Conservation (phyloP, 768 basidiomycete species). For the Leccinum disarticulatum region DNA sequence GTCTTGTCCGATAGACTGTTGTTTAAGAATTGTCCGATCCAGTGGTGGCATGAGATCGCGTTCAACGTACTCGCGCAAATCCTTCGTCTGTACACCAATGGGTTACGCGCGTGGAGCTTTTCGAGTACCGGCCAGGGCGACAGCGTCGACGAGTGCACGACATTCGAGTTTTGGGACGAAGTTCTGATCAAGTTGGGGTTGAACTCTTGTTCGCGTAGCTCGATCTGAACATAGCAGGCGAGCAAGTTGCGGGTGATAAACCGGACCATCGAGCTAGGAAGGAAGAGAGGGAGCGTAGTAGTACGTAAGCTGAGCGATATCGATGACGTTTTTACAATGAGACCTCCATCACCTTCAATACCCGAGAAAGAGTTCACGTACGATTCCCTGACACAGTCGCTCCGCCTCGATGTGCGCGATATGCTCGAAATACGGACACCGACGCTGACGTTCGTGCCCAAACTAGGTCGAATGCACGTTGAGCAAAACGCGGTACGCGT, state of each 20-base stretch:
- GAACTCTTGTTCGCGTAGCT: slow-evolving; percentile 82
- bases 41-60: no score
- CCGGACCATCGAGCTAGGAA: slow-evolving; percentile 95
- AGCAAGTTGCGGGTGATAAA: slow-evolving; percentile 95
- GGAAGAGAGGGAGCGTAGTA: background rate
- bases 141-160: slow-evolving; percentile 80
- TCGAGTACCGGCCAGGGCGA: slow-evolving; percentile 57
- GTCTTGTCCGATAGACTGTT: no score
- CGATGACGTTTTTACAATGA: slow-evolving; percentile 39
- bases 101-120: no score
- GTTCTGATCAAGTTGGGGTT: slow-evolving; percentile 82
- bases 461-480: slow-evolving; percentile 22
- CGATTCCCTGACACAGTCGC: slow-evolving; percentile 71
- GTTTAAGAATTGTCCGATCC: no score
- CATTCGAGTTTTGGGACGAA: slow-evolving; percentile 91
- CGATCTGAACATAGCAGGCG: slow-evolving; percentile 87
- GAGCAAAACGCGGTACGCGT: slow-evolving; percentile 34
- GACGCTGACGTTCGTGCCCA: slow-evolving; percentile 47
- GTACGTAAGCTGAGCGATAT: slow-evolving; percentile 9
- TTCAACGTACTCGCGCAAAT: no score
- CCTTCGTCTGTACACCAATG: no score
- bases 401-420: no score
- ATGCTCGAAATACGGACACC: slow-evolving; percentile 63
- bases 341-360: slow-evolving; percentile 84
- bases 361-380: slow-evolving; percentile 87